phyloP scores from a whole-genome alignment of 495 filamentous ascomycete genomes.

The Aspergillus ostianus region DNA sequence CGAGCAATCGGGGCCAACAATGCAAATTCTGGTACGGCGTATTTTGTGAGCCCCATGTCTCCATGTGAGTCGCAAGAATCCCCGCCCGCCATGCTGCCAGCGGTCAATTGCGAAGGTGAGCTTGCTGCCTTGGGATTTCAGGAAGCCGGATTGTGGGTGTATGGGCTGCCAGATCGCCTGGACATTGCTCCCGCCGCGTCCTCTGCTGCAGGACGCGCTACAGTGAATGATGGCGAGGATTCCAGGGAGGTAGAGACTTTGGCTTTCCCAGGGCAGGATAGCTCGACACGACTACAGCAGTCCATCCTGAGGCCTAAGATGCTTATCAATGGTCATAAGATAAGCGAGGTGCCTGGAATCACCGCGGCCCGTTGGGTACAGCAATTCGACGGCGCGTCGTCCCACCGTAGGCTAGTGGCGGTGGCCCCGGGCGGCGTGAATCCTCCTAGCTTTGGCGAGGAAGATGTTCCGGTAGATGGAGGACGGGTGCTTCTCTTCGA shows the following conservation, averaged over 20 bases:
- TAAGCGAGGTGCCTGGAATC: conserved; percentile 43
- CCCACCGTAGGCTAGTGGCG: conserved; percentile 57
- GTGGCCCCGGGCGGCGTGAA: conserved; percentile 74
- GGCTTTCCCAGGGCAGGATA: conserved; percentile 19
- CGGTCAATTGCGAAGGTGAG: conserved; percentile 65
- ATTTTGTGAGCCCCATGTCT: conserved; percentile 70
- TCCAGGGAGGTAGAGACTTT: conserved; percentile 4
- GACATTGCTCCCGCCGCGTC: conserved; percentile 47
- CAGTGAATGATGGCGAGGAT: conserved; percentile 15
- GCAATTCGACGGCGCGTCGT: conserved; percentile 10
- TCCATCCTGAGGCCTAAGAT: conserved; percentile 35
- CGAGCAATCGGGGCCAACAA: conserved; percentile 74
- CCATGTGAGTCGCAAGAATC: conserved; percentile 34
- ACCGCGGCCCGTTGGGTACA: conserved; percentile 43
- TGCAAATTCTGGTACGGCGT: conserved; percentile 70
- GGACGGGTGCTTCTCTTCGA: conserved; percentile 76
- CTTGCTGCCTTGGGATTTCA: conserved; percentile 75
- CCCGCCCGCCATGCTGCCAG: conserved; percentile 66
- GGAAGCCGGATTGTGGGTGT: conserved; percentile 72
- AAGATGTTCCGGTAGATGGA: conserved; percentile 78
- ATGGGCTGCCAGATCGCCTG: conserved; percentile 73
- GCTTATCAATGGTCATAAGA: conserved; percentile 36
- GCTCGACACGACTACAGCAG: conserved; percentile 31
- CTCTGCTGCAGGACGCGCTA: conserved; percentile 10
- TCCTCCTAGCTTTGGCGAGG: conserved; percentile 61